phyloP scores from a whole-genome alignment of 129 eudicot species.

The Pseudognaphalium luteoalbum region DNA sequence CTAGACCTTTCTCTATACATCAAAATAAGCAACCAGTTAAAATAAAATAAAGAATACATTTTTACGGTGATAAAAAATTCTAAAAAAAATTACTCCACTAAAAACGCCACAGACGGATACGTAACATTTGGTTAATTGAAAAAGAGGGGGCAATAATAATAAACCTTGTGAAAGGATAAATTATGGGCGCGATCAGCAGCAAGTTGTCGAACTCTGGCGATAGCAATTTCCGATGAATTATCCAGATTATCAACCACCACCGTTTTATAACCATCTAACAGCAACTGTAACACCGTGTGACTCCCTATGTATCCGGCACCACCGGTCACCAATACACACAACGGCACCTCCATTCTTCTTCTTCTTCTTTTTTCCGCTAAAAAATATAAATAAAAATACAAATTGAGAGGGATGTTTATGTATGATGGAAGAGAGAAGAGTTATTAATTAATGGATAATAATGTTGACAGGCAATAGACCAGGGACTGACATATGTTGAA shows the following conservation, averaged over 20 bases:
- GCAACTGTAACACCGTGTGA: slow-evolving; percentile 75
- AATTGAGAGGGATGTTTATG: no score
- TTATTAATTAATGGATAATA: background rate
- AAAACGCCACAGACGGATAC: no score
- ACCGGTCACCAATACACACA: slow-evolving; percentile 72
- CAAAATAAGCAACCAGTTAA: no score
- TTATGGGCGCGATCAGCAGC: slow-evolving; percentile 59
- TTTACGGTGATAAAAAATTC: no score
- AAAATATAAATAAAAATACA: no score
- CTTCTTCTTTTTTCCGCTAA: no score
- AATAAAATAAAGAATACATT: no score
- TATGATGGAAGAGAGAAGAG: background rate
- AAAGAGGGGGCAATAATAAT: no score
- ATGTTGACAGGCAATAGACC: background rate
- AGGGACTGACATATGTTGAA: slow-evolving; percentile 25
- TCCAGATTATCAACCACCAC: slow-evolving; percentile 74
- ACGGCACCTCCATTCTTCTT: slow-evolving; percentile 35
- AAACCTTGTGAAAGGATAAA: slow-evolving; percentile 68
- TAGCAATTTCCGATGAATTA: slow-evolving; percentile 62
- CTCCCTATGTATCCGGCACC: slow-evolving; percentile 95
- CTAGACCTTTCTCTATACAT: no score
- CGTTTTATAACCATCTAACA: slow-evolving; percentile 57
- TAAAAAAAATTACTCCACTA: no score
- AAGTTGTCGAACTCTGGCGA: slow-evolving; percentile 63
- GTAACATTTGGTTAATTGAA: no score